phyloP scores from a whole-genome alignment of 2,329 filamentous ascomycete genomes.

The Niveomyces coronatus region DNA sequence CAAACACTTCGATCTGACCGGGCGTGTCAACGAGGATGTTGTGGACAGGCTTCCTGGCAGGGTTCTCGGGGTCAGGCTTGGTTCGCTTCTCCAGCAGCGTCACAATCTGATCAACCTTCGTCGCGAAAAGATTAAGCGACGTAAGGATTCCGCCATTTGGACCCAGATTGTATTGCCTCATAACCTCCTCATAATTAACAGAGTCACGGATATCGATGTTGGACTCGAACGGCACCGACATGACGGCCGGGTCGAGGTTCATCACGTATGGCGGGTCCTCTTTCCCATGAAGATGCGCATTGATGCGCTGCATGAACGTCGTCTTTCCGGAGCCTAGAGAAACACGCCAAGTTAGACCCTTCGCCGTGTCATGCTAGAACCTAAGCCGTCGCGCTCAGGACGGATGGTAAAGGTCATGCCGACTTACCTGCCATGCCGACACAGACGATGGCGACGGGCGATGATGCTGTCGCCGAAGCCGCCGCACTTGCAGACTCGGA shows the following conservation, averaged over 20 bases:
- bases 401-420: neutral
- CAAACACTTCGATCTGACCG: conserved; percentile 96
- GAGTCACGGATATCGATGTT: conserved; percentile 99
- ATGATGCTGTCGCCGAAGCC: conserved; percentile 24
- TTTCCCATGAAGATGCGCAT: conserved; percentile 77
- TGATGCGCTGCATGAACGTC: conserved; percentile 99
- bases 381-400: too few species aligned
- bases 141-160: conserved; percentile 97
- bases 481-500: conserved; percentile 22
- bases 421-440: conserved; percentile 84
- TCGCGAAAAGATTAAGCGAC: conserved; percentile 90
- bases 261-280: conserved; percentile 83
- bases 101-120: conserved; percentile 95
- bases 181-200: conserved; percentile 98
- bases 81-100: conserved; percentile 82
- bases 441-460: conserved; percentile 75
- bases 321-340: conserved; percentile 80
- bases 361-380: too few species aligned
- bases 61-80: conserved; percentile 48
- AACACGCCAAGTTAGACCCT: neutral
- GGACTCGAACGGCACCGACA: conserved; percentile 85
- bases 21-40: conserved; percentile 92
- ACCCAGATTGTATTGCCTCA: conserved; percentile 97
- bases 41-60: conserved; percentile 54
- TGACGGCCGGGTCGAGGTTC: conserved; percentile 92